Evolutionary conservation across 257 asterid genomes (phyloP).

Genomic region (Solanum clarkiae): DNA sequence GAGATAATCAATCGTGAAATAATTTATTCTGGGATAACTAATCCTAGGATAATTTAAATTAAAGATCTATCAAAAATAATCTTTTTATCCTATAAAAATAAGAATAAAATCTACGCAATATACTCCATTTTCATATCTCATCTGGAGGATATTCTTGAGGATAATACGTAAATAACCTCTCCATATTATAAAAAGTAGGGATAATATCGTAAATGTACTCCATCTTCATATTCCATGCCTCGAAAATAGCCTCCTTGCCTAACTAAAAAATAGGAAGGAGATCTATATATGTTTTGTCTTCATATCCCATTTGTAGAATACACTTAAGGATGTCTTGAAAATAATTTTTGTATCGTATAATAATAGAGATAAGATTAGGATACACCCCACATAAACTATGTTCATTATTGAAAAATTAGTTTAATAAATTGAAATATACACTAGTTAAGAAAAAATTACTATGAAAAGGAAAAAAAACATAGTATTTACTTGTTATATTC

Average conservation of each 20-base stretch:
- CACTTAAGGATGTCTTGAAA: background rate
- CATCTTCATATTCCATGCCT: no score
- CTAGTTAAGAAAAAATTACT: background rate
- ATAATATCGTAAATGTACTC: no score
- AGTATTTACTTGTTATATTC: background rate
- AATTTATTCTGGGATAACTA: no score
- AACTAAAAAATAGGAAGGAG: no score
- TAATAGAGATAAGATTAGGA: background rate
- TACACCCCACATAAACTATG: background rate
- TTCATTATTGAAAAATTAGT: background rate
- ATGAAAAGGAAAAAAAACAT: background rate
- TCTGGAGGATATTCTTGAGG: rapidly evolving
- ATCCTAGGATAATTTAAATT: no score
- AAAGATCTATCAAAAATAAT: background rate
- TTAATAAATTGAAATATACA: background rate
- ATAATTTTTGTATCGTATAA: background rate
- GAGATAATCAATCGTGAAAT: no score
- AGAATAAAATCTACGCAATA: background rate
- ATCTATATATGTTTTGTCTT: no score
- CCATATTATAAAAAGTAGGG: no score
- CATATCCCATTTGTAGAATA: background rate
- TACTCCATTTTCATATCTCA: background rate
- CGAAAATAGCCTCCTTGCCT: no score
- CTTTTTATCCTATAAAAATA: background rate
- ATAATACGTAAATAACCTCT: no score